Conservation (phyloP, 2,329 filamentous ascomycete species). For the Fusarium sublunatum region DNA sequence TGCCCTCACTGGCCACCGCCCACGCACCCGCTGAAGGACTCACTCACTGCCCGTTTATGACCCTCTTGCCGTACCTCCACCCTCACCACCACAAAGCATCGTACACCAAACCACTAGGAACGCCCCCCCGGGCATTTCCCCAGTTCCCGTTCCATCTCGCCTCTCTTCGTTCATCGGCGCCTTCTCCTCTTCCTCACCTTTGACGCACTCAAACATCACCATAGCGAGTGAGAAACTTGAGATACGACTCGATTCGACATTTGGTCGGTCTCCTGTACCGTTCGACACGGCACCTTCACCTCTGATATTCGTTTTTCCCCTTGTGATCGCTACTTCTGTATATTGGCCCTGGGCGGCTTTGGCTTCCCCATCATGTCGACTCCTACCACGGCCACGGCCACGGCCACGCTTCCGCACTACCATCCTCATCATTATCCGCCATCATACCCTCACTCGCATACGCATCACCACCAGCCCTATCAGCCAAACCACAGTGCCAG, state of each 20-base stretch:
- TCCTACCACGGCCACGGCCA: constrained; percentile 80
- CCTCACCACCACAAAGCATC: constrained; percentile 37
- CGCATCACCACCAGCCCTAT: constrained; percentile 49
- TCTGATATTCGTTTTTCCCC: constrained; percentile 16
- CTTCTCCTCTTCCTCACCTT: constrained; percentile 35
- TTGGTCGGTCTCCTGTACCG: constrained; percentile 33
- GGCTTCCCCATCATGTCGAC: constrained; percentile 73
- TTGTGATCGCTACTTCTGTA: constrained; percentile 29
- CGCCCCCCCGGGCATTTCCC: constrained; percentile 26
- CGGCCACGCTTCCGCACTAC: constrained; percentile 76
- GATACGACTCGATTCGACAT: constrained; percentile 34
- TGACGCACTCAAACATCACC: constrained; percentile 23
- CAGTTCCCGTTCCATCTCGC: constrained; percentile 39
- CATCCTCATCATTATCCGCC: constrained; percentile 72
- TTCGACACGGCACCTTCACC: constrained; percentile 32
- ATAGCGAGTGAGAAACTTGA: constrained; percentile 21
- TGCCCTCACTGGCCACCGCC: constrained; percentile 12
- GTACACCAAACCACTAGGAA: constrained; percentile 35
- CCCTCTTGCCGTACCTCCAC: constrained; percentile 16
- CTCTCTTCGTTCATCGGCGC: constrained; percentile 36
- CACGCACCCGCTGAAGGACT: constrained; percentile 8
- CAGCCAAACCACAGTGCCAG: constrained; percentile 45
- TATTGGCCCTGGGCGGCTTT: constrained; percentile 43
- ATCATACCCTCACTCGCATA: constrained; percentile 58
- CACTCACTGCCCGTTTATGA: neutral